A percentile compares a stretch with the other conserved stretches of the same genome.
Conservation (phyloP, 768 basidiomycete species). For the Tricholoma terreum region DNA sequence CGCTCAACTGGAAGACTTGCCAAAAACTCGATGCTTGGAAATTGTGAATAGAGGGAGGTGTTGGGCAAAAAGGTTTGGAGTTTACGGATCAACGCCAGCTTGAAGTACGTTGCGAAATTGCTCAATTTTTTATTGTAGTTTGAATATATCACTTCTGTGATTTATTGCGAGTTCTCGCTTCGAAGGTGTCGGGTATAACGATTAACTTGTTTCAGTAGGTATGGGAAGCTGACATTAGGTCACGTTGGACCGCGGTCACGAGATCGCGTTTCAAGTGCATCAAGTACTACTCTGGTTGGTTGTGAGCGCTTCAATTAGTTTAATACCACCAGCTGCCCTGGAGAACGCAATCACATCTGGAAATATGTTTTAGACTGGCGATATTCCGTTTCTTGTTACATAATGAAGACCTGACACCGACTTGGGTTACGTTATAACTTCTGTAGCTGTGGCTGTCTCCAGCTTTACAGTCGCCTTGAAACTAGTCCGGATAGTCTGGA, state of each 20-base stretch:
- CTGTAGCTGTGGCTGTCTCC: neutral
- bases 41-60: slow-evolving; percentile 64
- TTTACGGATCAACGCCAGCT: slow-evolving; percentile 32
- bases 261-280: slow-evolving; percentile 13
- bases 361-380: slow-evolving; percentile 1
- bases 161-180: no score
- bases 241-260: neutral
- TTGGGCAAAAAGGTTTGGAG: slow-evolving; percentile 62
- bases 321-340: no score
- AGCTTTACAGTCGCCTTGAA: no score
- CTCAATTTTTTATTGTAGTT: neutral
- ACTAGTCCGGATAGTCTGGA: neutral
- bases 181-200: neutral
- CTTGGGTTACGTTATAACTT: no score
- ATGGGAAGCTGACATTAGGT: slow-evolving; percentile 2
- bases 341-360: neutral
- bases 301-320: no score
- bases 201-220: neutral
- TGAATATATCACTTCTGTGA: neutral
- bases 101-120: neutral
- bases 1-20: slow-evolving; percentile 70
- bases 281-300: neutral
- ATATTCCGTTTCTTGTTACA: slow-evolving; percentile 6
- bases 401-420: neutral
- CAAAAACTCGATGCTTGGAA: slow-evolving; percentile 65